Conservation (phyloP, 2,329 filamentous ascomycete genomes). For the Pyrenochaeta sp. region DNA sequence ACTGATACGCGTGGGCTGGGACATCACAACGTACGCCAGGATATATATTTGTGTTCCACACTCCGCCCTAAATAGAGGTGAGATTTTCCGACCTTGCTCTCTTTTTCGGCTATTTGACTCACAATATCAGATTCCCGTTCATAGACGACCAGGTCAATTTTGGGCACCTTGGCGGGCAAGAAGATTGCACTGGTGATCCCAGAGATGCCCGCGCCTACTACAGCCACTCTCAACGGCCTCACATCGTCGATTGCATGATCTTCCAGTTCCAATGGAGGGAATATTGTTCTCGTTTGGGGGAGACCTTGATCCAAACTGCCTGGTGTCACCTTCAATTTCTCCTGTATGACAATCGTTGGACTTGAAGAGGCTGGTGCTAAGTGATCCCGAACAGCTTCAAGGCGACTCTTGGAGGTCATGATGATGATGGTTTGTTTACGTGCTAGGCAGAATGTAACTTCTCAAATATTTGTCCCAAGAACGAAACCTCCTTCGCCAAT, state of each 20-base stretch:
- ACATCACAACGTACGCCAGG: constrained; percentile 67
- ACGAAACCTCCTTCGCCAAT: background rate
- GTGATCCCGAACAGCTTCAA: constrained; percentile 9
- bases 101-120: constrained; percentile 4
- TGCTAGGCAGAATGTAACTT: background rate
- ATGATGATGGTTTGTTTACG: background rate
- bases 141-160: constrained; percentile 61
- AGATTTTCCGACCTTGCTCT: background rate
- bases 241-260: constrained; percentile 21
- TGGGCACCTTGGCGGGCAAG: constrained; percentile 70
- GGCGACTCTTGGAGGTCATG: constrained; percentile 5
- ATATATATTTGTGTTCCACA: constrained; percentile 61
- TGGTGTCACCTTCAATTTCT: constrained; percentile 3
- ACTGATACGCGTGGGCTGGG: constrained; percentile 40
- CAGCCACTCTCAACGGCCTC: constrained; percentile 54
- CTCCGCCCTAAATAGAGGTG: constrained; percentile 51
- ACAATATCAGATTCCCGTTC: constrained; percentile 52
- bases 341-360: constrained; percentile 6
- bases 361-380: background rate
- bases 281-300: constrained; percentile 4
- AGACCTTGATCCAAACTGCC: background rate
- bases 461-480: background rate
- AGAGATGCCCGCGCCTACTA: constrained; percentile 68
- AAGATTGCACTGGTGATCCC: constrained; percentile 69
- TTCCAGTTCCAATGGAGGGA: constrained; percentile 16